Conservation (phyloP, 164 flowering plant genomes). For the Amborella trichopoda region DNA sequence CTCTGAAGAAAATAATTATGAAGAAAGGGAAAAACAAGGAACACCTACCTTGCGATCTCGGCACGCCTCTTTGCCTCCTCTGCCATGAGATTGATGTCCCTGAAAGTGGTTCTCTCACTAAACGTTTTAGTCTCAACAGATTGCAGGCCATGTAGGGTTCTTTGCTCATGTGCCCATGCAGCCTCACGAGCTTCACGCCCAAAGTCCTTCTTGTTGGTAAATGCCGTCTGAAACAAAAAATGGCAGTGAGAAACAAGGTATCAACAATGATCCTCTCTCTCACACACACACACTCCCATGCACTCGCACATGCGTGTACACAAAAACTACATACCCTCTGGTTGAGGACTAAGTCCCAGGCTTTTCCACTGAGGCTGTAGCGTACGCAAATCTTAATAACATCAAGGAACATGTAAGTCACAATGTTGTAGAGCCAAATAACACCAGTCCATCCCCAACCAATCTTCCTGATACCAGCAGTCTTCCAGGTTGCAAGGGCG, state of each 20-base stretch:
- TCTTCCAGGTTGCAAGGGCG: slow-evolving; percentile 19
- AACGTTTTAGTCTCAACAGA: slow-evolving; percentile 26
- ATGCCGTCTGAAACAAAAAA: slow-evolving; percentile 39
- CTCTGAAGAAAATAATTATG: neutral
- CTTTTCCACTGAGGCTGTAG: slow-evolving; percentile 47
- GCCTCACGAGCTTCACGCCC: slow-evolving; percentile 68
- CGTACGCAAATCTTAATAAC: slow-evolving; percentile 42
- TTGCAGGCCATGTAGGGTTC: slow-evolving; percentile 52
- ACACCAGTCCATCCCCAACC: slow-evolving; percentile 59
- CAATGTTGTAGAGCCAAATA: slow-evolving; percentile 44
- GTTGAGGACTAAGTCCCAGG: slow-evolving; percentile 35
- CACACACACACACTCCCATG: neutral
- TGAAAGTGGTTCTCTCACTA: slow-evolving; percentile 21
- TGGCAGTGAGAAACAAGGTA: neutral
- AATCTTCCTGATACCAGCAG: slow-evolving; percentile 33
- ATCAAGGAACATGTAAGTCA: slow-evolving; percentile 43
- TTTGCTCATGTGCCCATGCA: slow-evolving; percentile 59
- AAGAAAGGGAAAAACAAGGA: neutral
- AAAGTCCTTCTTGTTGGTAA: slow-evolving; percentile 50
- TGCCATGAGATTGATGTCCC: slow-evolving; percentile 53
- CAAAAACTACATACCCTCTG: slow-evolving; percentile 28
- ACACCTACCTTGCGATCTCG: slow-evolving; percentile 59
- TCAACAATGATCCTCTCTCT: neutral
- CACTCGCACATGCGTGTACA: neutral
- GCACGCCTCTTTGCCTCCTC: slow-evolving; percentile 79